Evolutionary conservation across 768 basidiomycete species (phyloP), one percentile per base, ranked within the genome.

Genomic region (Dacryopinax spathularia): DNA sequence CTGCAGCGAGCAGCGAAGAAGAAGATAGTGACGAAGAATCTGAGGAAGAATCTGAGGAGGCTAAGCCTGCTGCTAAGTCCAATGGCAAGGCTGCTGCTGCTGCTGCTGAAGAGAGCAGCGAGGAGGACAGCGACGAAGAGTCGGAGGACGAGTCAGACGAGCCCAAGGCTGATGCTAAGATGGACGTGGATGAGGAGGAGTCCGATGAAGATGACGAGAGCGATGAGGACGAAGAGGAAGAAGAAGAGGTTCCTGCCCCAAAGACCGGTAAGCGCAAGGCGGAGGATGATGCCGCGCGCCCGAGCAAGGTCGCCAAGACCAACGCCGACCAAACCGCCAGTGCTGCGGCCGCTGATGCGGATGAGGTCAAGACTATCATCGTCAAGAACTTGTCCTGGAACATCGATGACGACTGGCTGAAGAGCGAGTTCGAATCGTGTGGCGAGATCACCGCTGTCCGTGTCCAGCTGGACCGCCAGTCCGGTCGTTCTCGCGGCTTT

Each of bases 301-400:
- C 85, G 37, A 74, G 82, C 35, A 95, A 97, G 81, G 95, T 95
- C 76, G 81, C 79, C 69, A 96, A 93, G 78, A 77, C 86, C 60
- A 81, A 75, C 48, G 80, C 85, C 68, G 85, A 78, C 63, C 76
- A 80, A 44, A 79, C 79, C 43, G 75, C 74, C 33, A 74, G 74
- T 16, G 72, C 73, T 22, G 77, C 77, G 39, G 70, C 67, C 31
- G 76, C 68, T 59, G 72, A 72, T 44, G 70, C 75, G 0, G 80
- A 82, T 67, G 80, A 84, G 64, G 77, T 78, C 16, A 85, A 79
- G 70, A 85, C 87, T 36, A 81, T 97, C 69, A 98, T 94, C 71
- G 91, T 99, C 68, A 95, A 95, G 62, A 82, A 83, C 64, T 81
- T 99, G 44, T 94, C 91, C 13, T 99, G 94, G 94, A 90, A 89